Percentiles rank a stretch among this genome's conserved stretches.
Conservation (phyloP, 179 eudicot species). For the Patellifolia procumbens region DNA sequence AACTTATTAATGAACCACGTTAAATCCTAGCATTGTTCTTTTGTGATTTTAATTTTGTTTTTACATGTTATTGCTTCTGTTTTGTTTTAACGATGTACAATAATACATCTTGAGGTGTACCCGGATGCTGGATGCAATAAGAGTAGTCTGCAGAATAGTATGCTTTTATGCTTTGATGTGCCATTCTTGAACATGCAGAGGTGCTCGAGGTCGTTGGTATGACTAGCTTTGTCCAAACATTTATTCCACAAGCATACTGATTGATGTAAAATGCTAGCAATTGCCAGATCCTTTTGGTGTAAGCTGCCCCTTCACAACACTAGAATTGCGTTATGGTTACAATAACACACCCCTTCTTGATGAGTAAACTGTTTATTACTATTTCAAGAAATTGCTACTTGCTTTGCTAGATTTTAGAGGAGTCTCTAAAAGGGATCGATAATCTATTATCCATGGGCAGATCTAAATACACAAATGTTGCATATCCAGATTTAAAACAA, state of each 20-base stretch:
- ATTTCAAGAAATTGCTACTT: neutral
- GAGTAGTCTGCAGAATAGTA: neutral
- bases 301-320: neutral
- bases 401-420: too few species aligned
- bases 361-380: neutral
- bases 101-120: too few species aligned
- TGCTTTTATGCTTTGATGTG: conserved; percentile 26
- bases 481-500: too few species aligned
- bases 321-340: neutral
- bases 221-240: conserved; percentile 18
- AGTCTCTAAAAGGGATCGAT: neutral
- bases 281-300: neutral
- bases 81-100: too few species aligned
- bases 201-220: conserved; percentile 19
- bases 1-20: too few species aligned
- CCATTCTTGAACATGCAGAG: conserved; percentile 7
- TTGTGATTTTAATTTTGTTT: too few species aligned
- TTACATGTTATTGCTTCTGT: too few species aligned
- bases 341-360: neutral
- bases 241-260: neutral
- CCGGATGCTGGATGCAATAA: too few species aligned
- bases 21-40: too few species aligned
- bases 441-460: too few species aligned
- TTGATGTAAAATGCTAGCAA: neutral
- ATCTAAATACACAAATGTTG: too few species aligned